These are phyloP conservation scores for Daucus carota DNA, from an alignment of 129 eudicot genomes.

Conservation along the genomic window DNA sequence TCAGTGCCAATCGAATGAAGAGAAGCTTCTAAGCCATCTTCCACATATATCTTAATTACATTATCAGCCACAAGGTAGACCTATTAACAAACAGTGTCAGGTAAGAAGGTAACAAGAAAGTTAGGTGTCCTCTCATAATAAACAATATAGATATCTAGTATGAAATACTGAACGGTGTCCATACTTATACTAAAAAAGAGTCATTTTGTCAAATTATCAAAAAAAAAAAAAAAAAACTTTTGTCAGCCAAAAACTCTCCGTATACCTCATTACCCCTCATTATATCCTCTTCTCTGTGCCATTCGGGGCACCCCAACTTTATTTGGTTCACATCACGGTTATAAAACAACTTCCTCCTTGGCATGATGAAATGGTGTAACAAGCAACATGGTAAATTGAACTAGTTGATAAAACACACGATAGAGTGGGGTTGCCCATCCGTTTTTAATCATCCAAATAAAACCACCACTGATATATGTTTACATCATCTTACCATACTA, in stretches of 20 bases:
- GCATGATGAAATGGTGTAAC: neutral
- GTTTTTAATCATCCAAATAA: neutral
- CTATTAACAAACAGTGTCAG: slow-evolving; percentile 26
- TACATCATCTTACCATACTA: neutral
- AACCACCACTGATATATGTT: neutral
- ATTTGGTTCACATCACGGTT: neutral
- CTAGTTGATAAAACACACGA: neutral
- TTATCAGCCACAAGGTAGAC: slow-evolving; percentile 70
- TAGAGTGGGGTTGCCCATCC: neutral
- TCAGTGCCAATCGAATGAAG: slow-evolving; percentile 85
- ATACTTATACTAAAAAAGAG: neutral
- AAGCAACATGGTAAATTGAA: neutral
- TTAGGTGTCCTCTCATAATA: neutral
- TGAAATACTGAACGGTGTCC: neutral
- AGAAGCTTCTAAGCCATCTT: slow-evolving; percentile 83
- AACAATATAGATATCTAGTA: neutral
- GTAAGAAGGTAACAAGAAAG: slow-evolving; percentile 3
- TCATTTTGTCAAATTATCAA: too few relatives aligned
- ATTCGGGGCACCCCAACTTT: neutral
- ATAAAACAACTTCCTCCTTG: neutral
- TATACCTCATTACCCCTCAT: neutral
- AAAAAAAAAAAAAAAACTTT: too few relatives aligned
- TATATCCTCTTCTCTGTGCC: neutral
- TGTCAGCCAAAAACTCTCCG: neutral
- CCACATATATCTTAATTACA: slow-evolving; percentile 81